phyloP scores from a whole-genome alignment of 352 stramenopile genomes.

The Pythium volutum region DNA sequence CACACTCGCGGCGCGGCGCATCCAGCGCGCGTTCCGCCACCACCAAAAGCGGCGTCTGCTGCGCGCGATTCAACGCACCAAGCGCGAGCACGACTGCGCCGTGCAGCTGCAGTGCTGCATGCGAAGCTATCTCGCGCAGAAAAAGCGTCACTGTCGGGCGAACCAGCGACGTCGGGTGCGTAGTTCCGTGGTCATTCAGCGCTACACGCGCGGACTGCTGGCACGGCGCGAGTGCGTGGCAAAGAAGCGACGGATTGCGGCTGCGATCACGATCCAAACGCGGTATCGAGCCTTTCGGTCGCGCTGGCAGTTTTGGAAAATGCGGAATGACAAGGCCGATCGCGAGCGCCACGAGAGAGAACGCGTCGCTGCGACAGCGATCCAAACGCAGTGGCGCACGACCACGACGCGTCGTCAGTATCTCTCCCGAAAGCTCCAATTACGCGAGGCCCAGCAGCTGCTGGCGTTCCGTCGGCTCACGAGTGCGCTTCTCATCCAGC shows the following conservation, averaged over 20 bases:
- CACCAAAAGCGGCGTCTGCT: conserved; percentile 59
- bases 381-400: conserved; percentile 55
- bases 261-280: conserved; percentile 58
- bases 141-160: conserved; percentile 36
- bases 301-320: conserved; percentile 33
- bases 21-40: conserved; percentile 68
- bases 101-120: conserved; percentile 53
- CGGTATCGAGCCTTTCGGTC: conserved; percentile 40
- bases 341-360: conserved; percentile 27
- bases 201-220: conserved; percentile 45
- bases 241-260: conserved; percentile 29
- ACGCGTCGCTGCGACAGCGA: conserved; percentile 33
- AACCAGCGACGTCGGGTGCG: conserved; percentile 12
- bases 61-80: conserved; percentile 59
- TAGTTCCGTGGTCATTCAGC: conserved; percentile 46
- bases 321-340: conserved; percentile 38
- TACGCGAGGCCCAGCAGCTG: conserved; percentile 33
- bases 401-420: conserved; percentile 31
- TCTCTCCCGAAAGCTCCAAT: conserved; percentile 26
- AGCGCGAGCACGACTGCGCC: conserved; percentile 53
- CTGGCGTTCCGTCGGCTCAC: conserved; percentile 39
- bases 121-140: conserved; percentile 46
- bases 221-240: conserved; percentile 31
- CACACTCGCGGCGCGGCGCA: conserved; percentile 43
- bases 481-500: conserved; percentile 58